phyloP scores from a whole-genome alignment of 2,329 filamentous ascomycete genomes.

The Albifimbria verrucaria region DNA sequence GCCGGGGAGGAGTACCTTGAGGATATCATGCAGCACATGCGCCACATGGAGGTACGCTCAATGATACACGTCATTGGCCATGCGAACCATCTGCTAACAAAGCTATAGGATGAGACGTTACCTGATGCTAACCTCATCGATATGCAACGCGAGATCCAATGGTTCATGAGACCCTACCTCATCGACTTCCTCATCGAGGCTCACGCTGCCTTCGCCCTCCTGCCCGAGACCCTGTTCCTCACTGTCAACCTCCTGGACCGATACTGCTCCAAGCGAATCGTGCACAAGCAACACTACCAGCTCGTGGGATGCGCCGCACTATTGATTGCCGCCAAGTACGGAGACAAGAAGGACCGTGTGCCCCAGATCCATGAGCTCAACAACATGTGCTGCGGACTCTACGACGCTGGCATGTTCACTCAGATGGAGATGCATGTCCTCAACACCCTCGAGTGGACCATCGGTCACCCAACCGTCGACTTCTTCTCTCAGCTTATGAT shows the following conservation, averaged over 20 bases:
- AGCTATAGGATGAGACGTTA: slow-evolving; percentile 68
- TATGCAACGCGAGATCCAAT: slow-evolving; percentile 98
- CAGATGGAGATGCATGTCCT: slow-evolving; percentile 99
- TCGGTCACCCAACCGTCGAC: too few species aligned
- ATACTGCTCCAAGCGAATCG: slow-evolving; percentile 95
- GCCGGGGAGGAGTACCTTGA: slow-evolving; percentile 90
- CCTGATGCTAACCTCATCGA: slow-evolving; percentile 97
- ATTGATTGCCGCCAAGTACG: slow-evolving; percentile 96
- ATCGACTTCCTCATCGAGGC: slow-evolving; percentile 98
- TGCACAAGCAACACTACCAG: slow-evolving; percentile 99
- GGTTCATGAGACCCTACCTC: slow-evolving; percentile 98
- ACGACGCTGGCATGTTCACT: slow-evolving; percentile 99
- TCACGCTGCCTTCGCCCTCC: slow-evolving; percentile 87
- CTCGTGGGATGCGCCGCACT: slow-evolving; percentile 94
- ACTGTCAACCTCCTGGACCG: slow-evolving; percentile 95
- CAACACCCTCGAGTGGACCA: slow-evolving; percentile 93
- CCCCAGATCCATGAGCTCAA: slow-evolving; percentile 95
- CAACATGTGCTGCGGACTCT: slow-evolving; percentile 98
- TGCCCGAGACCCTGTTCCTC: slow-evolving; percentile 93
- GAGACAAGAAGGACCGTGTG: slow-evolving; percentile 98
- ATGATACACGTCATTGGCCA: too few species aligned
- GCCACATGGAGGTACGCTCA: slow-evolving; percentile 84
- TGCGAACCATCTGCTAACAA: slow-evolving; percentile 21
- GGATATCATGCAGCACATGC: slow-evolving; percentile 91
- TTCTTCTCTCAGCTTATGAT: slow-evolving; percentile 87